Evolutionary conservation across 441 rosid genomes (phyloP).

Genomic region (Mallotus repandus): DNA sequence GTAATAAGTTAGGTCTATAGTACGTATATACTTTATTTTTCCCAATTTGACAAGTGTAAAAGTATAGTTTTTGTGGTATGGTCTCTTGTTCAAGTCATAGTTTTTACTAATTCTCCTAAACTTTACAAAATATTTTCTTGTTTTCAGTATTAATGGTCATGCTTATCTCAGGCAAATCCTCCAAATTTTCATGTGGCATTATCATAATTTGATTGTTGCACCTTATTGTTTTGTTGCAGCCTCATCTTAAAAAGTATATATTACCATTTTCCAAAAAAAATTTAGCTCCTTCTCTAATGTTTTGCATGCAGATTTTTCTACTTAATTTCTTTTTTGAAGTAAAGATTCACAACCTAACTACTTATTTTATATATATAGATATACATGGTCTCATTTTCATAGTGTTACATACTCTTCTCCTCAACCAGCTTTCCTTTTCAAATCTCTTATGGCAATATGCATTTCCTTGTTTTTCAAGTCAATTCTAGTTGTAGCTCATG

Average conservation of each 20-base stretch:
- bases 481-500: not conserved
- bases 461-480: not conserved
- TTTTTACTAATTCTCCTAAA: not conserved
- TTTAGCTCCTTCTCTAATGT: not conserved
- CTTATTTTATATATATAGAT: too few relatives aligned
- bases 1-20: not conserved
- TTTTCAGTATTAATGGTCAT: not conserved
- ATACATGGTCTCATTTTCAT: not conserved
- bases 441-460: too few relatives aligned
- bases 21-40: too few relatives aligned
- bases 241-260: not conserved
- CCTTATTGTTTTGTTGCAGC: not conserved
- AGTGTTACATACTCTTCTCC: not conserved
- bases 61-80: not conserved
- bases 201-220: not conserved
- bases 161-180: not conserved
- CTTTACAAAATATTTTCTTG: not conserved
- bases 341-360: not conserved
- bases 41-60: too few relatives aligned
- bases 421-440: not conserved
- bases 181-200: not conserved
- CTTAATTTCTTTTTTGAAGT: not conserved
- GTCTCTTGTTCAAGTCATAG: too few relatives aligned
- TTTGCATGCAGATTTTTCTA: too few relatives aligned
- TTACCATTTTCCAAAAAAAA: not conserved